Conservation (phyloP, 441 rosid genomes). For the Eugenia klotzschiana region DNA sequence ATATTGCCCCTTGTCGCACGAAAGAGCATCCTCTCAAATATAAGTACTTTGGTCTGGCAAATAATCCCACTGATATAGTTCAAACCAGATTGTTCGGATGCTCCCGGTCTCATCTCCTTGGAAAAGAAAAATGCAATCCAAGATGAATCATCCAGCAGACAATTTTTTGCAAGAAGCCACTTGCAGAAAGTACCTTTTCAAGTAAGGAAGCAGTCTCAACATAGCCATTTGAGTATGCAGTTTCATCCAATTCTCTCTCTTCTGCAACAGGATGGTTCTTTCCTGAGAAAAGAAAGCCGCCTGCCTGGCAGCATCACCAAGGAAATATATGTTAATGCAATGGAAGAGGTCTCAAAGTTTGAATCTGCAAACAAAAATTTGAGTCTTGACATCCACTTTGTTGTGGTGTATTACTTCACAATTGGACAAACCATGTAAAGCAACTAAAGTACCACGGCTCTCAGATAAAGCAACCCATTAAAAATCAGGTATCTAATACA, state of each 20-base stretch:
- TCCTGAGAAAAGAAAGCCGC: slow-evolving; percentile 71
- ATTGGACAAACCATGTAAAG: not conserved
- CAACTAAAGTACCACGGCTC: not conserved
- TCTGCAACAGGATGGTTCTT: slow-evolving; percentile 45
- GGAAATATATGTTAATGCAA: not conserved
- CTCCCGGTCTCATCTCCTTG: slow-evolving; percentile 56
- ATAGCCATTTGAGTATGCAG: slow-evolving; percentile 36
- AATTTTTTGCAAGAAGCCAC: not conserved
- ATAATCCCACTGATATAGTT: slow-evolving; percentile 86
- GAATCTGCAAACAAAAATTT: not conserved
- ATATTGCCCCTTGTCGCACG: slow-evolving; percentile 97
- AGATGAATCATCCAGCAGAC: slow-evolving; percentile 6
- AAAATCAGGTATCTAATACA: not conserved
- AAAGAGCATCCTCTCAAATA: slow-evolving; percentile 89
- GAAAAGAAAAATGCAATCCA: slow-evolving; percentile 6
- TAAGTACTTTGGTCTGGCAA: slow-evolving; percentile 57
- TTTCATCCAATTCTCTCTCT: slow-evolving; percentile 77
- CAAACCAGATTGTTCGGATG: slow-evolving; percentile 67
- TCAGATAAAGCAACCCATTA: not conserved
- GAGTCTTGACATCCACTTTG: not conserved
- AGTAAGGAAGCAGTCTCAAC: slow-evolving; percentile 57
- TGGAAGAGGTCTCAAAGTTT: not conserved
- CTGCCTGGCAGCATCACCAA: slow-evolving; percentile 40
- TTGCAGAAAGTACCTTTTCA: slow-evolving; percentile 49
- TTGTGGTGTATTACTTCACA: not conserved